Percentiles rank a stretch among this genome's conserved stretches.
Conservation (phyloP, 176 grass and related monocot species). For the Eragrostis nindensis region DNA sequence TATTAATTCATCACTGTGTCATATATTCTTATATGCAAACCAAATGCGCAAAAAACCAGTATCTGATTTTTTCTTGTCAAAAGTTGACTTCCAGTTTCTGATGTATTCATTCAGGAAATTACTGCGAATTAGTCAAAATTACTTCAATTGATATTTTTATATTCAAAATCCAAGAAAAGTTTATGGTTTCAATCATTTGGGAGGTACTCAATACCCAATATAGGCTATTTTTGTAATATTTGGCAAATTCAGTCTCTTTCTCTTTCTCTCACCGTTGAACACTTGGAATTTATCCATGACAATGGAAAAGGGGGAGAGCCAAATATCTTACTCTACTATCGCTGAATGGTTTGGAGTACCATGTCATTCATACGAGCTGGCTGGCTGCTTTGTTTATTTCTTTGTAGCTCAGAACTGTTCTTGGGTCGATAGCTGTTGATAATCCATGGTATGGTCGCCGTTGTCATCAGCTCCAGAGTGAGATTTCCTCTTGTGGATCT, state of each 20-base stretch:
- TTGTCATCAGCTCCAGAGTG: background rate
- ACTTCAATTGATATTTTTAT: conserved; percentile 35
- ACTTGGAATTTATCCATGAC: conserved; percentile 30
- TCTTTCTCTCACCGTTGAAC: background rate
- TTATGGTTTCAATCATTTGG: background rate
- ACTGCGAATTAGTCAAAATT: background rate
- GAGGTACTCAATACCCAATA: conserved; percentile 6
- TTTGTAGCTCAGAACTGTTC: background rate
- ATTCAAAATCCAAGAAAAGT: background rate
- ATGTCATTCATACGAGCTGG: background rate
- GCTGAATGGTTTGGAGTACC: conserved; percentile 13
- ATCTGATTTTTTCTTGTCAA: background rate
- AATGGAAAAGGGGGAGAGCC: conserved; percentile 8
- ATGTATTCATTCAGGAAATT: background rate
- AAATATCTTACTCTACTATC: conserved; percentile 4
- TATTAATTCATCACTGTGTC: background rate
- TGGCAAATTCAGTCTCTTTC: background rate
- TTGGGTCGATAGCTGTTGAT: background rate
- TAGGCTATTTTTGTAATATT: conserved; percentile 19
- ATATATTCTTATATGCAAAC: background rate
- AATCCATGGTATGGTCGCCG: background rate
- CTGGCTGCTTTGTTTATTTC: background rate
- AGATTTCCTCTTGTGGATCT: conserved; percentile 13
- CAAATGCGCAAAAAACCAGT: background rate
- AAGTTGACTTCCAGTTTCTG: background rate